Evolutionary conservation across 192 early-diverging fungal species (phyloP), one percentile per base, ranked within the genome.

Genomic region (Entophlyctis helioformis): DNA sequence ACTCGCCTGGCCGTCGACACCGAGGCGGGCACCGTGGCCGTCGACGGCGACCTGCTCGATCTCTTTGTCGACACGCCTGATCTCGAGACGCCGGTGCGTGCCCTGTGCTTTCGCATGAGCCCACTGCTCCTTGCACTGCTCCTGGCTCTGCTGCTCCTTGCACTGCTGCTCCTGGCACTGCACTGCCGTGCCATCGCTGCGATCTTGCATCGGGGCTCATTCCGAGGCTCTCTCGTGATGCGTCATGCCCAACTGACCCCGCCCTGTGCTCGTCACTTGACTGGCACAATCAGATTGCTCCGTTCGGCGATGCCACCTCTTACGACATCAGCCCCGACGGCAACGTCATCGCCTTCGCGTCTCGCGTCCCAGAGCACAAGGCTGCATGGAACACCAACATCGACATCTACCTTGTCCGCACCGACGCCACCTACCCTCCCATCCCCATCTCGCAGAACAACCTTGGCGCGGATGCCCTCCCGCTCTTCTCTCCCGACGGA

Each of bases 321-420:
- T 86, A 76, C 62, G 67, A 66, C 13, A 59, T 89, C 34, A 79
- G 81, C 3, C 66, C 76, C 16, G 68, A 81, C 38, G 87, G 84
- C 25, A 44, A 53, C 26, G 57, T 69, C 24, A 24, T 84, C 18
- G 85, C 80, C 28, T 90, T 88, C 68, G 63, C 76, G 1, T 67
- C 86, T 45, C 85, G 84, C 57, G 64, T 70, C 16, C 68, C 72
- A 13, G 67, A 68, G 11, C 45, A 32, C 1, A 70, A 80, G 39
- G 74, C 74, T 24, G 84, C 84, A 9, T 90, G 86, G 86, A 63
- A 70, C 54, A 90, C 87, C 25, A 78, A 84, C 26, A 68, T 72
- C 38, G 69, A 75, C 41, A 69, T 90, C 24, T 88, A 81, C 54
- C 50, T 79, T 42, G 76, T 80, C 3, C 62, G 64, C 10, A 69